Evolutionary conservation across 1,284 basidiomycete species (phyloP).

Genomic region (Peniophora sp.): DNA sequence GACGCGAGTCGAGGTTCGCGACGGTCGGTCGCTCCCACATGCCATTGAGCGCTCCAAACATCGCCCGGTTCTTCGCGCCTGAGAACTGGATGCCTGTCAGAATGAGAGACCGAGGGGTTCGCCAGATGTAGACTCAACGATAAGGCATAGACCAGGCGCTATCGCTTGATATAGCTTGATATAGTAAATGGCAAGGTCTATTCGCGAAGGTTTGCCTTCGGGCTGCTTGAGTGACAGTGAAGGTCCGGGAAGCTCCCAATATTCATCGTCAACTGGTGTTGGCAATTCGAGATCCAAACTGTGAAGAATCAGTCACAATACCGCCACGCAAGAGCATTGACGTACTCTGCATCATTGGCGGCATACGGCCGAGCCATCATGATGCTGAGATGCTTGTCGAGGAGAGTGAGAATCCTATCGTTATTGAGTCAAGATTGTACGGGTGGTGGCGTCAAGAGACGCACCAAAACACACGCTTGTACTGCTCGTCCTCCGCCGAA

Average conservation of each 20-base stretch:
- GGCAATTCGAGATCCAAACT: conserved; percentile 43
- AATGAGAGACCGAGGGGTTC: background rate
- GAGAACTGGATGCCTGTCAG: conserved; percentile 32
- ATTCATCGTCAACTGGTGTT: conserved; percentile 42
- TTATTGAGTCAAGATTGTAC: conserved; percentile 11
- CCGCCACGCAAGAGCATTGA: conserved; percentile 7
- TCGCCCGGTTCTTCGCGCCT: conserved; percentile 40
- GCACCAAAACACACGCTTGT: conserved; percentile 49
- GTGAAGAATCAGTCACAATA: background rate
- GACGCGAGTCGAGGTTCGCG: conserved; percentile 38
- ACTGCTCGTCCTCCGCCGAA: conserved; percentile 33
- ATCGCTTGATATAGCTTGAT: conserved; percentile 39
- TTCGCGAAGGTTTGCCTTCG: conserved; percentile 20
- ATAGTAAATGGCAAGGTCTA: conserved; percentile 31
- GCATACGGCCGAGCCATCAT: conserved; percentile 41
- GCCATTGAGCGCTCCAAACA: conserved; percentile 36
- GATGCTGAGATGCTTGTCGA: conserved; percentile 30
- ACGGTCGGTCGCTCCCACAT: conserved; percentile 32
- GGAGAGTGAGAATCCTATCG: conserved; percentile 32
- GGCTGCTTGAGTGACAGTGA: conserved; percentile 26
- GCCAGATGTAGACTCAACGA: conserved; percentile 25
- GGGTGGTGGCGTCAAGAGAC: conserved; percentile 2
- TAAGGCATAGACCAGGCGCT: conserved; percentile 34
- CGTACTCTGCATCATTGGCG: conserved; percentile 41
- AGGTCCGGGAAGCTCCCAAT: conserved; percentile 28